phyloP scores from a whole-genome alignment of 2,329 filamentous ascomycete genomes.

The Davidsoniella neocaledoniae region DNA sequence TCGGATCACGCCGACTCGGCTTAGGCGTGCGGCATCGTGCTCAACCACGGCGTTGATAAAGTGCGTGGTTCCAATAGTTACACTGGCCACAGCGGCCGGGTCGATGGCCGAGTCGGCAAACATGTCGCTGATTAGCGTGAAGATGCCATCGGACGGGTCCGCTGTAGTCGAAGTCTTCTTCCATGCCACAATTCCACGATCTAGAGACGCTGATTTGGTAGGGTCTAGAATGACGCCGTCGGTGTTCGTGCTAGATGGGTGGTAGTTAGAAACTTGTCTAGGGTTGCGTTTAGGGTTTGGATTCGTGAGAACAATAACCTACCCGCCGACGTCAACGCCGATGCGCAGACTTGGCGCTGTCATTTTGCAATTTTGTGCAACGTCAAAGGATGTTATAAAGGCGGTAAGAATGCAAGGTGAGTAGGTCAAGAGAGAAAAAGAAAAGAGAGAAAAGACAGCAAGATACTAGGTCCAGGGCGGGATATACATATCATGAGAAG shows the following conservation, averaged over 20 bases:
- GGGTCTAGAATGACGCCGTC: constrained; percentile 35
- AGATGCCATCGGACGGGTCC: constrained; percentile 31
- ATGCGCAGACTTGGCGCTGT: constrained; percentile 18
- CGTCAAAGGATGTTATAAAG: too few species aligned
- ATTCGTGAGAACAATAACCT: not conserved
- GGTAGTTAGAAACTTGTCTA: not conserved
- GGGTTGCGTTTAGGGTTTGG: not conserved
- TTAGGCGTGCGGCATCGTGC: constrained; percentile 30
- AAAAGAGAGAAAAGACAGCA: not conserved
- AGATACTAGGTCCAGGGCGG: not conserved
- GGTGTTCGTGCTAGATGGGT: constrained; percentile 29
- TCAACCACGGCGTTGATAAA: constrained; percentile 43
- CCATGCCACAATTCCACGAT: constrained; percentile 13
- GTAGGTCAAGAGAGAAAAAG: constrained; percentile 3
- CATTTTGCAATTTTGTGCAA: constrained; percentile 1
- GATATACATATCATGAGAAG: too few species aligned
- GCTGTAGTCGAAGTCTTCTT: constrained; percentile 32
- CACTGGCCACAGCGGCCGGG: constrained; percentile 26
- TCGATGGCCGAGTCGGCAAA: constrained; percentile 21
- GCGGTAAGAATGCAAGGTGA: not conserved
- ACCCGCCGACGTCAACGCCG: constrained; percentile 25
- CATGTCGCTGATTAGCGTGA: constrained; percentile 27
- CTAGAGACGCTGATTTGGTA: constrained; percentile 14
- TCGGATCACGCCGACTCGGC: constrained; percentile 35
- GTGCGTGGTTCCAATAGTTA: constrained; percentile 39